Evolutionary conservation across 306 rosid genomes (phyloP).

Genomic region (Arachis hypogaea): DNA sequence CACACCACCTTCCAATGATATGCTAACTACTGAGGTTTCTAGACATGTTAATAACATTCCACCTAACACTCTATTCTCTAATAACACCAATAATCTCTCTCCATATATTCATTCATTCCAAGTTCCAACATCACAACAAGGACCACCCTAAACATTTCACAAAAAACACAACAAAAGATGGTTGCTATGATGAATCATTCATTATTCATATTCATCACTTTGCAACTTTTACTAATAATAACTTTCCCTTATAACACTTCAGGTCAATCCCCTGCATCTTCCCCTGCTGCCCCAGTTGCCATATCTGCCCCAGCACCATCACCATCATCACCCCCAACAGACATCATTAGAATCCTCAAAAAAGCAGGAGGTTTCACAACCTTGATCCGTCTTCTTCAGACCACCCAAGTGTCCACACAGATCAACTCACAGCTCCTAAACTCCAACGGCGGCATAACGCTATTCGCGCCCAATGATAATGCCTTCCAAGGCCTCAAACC

Average conservation of each 20-base stretch:
- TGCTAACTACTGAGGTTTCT: slow-evolving; percentile 42
- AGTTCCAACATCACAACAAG: slow-evolving; percentile 34
- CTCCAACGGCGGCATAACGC: slow-evolving; percentile 59
- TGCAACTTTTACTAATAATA: slow-evolving; percentile 31
- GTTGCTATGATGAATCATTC: slow-evolving; percentile 38
- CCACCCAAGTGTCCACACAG: slow-evolving; percentile 63
- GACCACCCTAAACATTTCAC: slow-evolving; percentile 17
- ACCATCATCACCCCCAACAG: slow-evolving; percentile 55
- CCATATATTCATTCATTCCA: slow-evolving; percentile 50
- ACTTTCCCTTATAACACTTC: not conserved
- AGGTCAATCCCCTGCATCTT: slow-evolving; percentile 52
- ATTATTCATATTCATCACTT: slow-evolving; percentile 25
- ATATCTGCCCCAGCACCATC: slow-evolving; percentile 57
- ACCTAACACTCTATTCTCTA: slow-evolving; percentile 29
- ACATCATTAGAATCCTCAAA: slow-evolving; percentile 63
- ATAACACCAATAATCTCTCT: not conserved
- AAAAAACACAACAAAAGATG: not conserved
- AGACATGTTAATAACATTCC: slow-evolving; percentile 36
- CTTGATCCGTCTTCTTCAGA: slow-evolving; percentile 62
- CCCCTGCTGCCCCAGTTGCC: slow-evolving; percentile 47
- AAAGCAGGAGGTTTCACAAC: slow-evolving; percentile 63
- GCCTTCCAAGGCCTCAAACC: slow-evolving; percentile 65
- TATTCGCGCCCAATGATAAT: slow-evolving; percentile 64
- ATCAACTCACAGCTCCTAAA: slow-evolving; percentile 60
- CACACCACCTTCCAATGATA: slow-evolving; percentile 47